Conservation (phyloP, 306 rosid genomes). For the Prunus padus region DNA sequence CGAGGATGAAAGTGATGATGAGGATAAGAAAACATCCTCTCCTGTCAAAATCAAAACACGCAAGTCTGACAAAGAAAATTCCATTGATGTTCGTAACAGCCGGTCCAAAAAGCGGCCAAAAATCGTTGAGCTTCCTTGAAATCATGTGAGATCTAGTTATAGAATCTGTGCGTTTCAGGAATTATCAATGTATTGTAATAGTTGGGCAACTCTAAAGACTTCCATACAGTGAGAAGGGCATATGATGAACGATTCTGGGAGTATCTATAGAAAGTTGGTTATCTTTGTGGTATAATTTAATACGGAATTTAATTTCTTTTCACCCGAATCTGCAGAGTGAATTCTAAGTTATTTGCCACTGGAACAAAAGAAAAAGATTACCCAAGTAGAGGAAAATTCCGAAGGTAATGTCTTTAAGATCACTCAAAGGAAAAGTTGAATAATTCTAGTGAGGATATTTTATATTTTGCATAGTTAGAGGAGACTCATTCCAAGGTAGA, state of each 20-base stretch:
- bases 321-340: too few species aligned
- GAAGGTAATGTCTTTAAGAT: too few species aligned
- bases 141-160: background rate
- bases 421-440: too few species aligned
- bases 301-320: too few species aligned
- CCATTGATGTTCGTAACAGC: constrained; percentile 12
- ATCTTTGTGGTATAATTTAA: too few species aligned
- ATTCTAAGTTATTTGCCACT: too few species aligned
- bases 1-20: background rate
- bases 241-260: background rate
- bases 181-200: background rate
- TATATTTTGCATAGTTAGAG: too few species aligned
- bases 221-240: background rate
- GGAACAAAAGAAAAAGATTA: too few species aligned
- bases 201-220: background rate
- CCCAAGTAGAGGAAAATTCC: too few species aligned
- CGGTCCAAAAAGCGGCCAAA: constrained; percentile 45
- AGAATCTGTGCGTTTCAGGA: background rate
- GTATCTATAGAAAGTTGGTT: background rate
- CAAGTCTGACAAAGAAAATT: constrained; percentile 17
- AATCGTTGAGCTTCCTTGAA: constrained; percentile 58
- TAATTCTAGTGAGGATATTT: too few species aligned
- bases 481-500: too few species aligned
- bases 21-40: constrained; percentile 20
- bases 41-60: constrained; percentile 22